Evolutionary conservation across 2,329 filamentous ascomycete species (phyloP).

Genomic region (Alternaria alternata): DNA sequence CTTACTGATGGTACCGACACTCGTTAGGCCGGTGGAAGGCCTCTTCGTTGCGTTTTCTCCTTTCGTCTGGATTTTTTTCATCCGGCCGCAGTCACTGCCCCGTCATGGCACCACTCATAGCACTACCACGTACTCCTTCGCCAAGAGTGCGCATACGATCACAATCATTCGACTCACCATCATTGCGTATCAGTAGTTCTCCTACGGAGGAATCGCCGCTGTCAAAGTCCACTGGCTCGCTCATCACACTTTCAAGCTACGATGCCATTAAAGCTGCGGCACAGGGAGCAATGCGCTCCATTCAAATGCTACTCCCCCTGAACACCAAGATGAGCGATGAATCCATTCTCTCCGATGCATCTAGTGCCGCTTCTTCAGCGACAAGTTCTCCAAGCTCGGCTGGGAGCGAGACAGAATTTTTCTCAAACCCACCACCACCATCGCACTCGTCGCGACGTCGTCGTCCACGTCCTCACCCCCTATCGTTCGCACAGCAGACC

Average conservation of each 20-base stretch:
- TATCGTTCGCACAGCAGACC: constrained; percentile 19
- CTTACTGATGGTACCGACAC: constrained; percentile 13
- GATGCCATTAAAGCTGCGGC: constrained; percentile 31
- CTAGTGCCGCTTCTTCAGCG: constrained; percentile 28
- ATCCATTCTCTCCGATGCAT: constrained; percentile 35
- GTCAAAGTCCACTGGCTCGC: constrained; percentile 47
- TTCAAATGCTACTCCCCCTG: constrained; percentile 29
- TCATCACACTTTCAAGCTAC: constrained; percentile 30
- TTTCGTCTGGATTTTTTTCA: background rate
- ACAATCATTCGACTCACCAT: constrained; percentile 48
- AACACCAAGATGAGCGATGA: constrained; percentile 47
- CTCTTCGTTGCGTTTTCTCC: constrained; percentile 8
- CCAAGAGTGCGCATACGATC: constrained; percentile 49
- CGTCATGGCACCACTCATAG: constrained; percentile 32
- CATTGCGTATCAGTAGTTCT: constrained; percentile 38
- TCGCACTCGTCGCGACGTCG: background rate
- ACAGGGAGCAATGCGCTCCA: constrained; percentile 16
- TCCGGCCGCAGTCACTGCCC: constrained; percentile 6
- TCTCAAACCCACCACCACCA: constrained; percentile 10
- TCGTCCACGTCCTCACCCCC: constrained; percentile 23
- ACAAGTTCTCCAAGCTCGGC: constrained; percentile 39
- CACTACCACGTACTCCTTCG: constrained; percentile 44
- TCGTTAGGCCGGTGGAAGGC: constrained; percentile 17
- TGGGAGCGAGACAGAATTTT: constrained; percentile 17
- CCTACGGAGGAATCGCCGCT: constrained; percentile 46